phyloP scores from a whole-genome alignment of 2,329 filamentous ascomycete genomes.

The Colletotrichum endophyticum region DNA sequence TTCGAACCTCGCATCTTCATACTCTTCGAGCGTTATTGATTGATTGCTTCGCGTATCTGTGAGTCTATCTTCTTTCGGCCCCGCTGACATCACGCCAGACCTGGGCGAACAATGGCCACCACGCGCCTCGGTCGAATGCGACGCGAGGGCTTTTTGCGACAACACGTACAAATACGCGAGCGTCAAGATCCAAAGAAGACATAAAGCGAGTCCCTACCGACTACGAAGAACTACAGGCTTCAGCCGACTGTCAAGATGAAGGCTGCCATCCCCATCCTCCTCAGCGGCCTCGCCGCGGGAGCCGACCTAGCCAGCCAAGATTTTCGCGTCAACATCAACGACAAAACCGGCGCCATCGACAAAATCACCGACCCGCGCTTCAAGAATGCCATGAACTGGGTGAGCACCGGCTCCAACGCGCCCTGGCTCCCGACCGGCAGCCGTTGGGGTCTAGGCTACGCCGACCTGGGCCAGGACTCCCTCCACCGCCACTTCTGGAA shows the following conservation, averaged over 20 bases:
- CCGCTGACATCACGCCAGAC: background rate
- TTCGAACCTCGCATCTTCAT: background rate
- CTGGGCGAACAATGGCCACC: background rate
- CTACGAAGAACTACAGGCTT: background rate
- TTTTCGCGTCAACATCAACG: conserved; percentile 1
- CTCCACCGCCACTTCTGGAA: conserved; percentile 12
- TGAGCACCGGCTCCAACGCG: conserved; percentile 8
- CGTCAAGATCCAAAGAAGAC: background rate
- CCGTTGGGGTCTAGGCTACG: conserved; percentile 12
- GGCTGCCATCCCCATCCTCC: too few species aligned
- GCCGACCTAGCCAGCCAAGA: background rate
- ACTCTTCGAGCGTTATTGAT: background rate
- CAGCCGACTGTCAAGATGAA: background rate
- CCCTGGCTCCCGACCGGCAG: conserved; percentile 10
- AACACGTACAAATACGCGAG: background rate
- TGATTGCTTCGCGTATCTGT: background rate
- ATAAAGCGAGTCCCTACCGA: background rate
- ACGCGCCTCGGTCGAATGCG: background rate
- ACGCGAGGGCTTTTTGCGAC: background rate
- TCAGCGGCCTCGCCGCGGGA: background rate
- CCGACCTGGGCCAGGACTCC: background rate
- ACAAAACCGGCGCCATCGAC: background rate
- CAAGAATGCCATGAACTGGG: background rate
- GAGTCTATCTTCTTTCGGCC: background rate
- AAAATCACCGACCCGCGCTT: background rate